Base-by-base conservation (phyloP, 148 eudicot species). In the Oxyria digyna region DNA sequence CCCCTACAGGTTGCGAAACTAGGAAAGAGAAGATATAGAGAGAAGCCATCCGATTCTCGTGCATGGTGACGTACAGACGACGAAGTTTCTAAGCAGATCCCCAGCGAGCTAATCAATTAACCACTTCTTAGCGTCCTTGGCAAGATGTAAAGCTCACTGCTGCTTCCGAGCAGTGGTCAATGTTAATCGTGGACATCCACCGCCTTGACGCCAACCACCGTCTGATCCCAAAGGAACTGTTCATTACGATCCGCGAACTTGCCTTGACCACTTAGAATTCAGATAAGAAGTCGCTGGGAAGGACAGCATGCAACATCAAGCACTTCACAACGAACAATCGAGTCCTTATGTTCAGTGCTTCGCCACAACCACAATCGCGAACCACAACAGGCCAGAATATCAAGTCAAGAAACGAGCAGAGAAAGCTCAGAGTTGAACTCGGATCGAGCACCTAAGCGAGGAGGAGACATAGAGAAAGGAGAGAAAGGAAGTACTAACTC, bases 401-500 rank as follows among this genome's bases (percentile, higher is more conserved):
- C n/a, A n/a, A n/a, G 65, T 17, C 65, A 6, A 59, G 65, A 13
- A 13, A 9, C 37, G 65, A 59, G 65, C 27, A 29, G 65, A 52
- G 13, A 21, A 14, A 55, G 65, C 65, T 59, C 65, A 27, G 35
- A 55, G 63, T 15, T 24, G 33, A 55, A 55, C 33, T 55, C 63
- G n/a, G 38, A 29, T 31, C 38, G 65, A 59, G 20, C 65, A 59
- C 18, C 65, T 14, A 59, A 59, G 38, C 45, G 31, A 66, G 14
- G 15, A 21, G 27, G 43, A 41, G 29, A 66, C 29, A 66, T 21
- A 64, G 23, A 13, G 21, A 62, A 35, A 4, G 37, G 13, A 17
- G 23, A 65, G 43, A 35, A 54, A 63, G 67, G 42, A 37, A 35
- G 69, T 66, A 66, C n/a, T n/a, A n/a, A n/a, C 69, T 66, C 69